Conservation (phyloP, 139 green algal species). For the Chlamydomonas schloesseri region DNA sequence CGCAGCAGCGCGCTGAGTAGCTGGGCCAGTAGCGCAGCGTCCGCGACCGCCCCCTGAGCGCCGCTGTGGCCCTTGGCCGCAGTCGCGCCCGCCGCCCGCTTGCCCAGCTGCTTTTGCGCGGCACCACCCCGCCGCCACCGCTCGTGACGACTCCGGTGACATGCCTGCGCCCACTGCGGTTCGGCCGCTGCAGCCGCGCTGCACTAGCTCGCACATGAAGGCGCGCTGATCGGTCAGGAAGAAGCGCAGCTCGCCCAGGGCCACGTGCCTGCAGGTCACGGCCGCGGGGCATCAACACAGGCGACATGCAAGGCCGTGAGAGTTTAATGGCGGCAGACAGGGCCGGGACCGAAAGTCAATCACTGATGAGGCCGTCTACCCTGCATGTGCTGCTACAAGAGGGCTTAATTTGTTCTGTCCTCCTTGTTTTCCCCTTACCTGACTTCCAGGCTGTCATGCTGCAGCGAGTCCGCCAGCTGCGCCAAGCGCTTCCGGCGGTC, state of each 20-base stretch:
- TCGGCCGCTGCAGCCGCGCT: neutral
- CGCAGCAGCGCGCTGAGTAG: conserved; percentile 77
- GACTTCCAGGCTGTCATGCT: conserved; percentile 69
- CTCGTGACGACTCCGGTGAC: neutral
- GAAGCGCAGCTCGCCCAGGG: conserved; percentile 66
- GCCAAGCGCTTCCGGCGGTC: conserved; percentile 49
- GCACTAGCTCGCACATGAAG: conserved; percentile 52
- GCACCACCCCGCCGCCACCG: neutral
- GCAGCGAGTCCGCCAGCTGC: conserved; percentile 66
- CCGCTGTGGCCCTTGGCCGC: neutral
- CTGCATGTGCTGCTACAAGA: no score
- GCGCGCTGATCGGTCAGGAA: conserved; percentile 59
- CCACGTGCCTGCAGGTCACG: conserved; percentile 36
- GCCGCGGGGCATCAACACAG: no score
- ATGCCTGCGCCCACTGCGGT: neutral
- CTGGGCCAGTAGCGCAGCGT: conserved; percentile 56
- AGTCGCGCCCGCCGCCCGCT: neutral
- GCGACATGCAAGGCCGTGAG: no score
- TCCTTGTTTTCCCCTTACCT: no score
- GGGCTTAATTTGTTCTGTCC: no score
- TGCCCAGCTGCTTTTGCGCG: neutral
- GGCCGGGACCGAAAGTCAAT: no score
- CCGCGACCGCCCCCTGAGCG: conserved; percentile 23
- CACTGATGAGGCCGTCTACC: no score
- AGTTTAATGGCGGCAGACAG: no score